These are phyloP conservation scores for Agmasoma carcini DNA, from an alignment of 371 early-diverging fungal genomes.

Conservation along the genomic window DNA sequence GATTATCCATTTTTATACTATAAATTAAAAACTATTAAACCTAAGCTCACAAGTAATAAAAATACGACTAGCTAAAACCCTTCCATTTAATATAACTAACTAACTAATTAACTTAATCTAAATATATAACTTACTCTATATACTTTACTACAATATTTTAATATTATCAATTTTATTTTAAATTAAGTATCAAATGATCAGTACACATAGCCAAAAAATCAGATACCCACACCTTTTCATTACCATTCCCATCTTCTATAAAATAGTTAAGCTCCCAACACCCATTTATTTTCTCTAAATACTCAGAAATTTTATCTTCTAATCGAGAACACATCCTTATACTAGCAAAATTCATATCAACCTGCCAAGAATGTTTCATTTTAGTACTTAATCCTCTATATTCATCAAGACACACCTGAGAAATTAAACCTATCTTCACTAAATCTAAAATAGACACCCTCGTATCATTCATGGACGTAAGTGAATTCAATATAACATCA, in stretches of 20 bases:
- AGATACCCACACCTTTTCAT: constrained; percentile 12
- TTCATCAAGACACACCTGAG: constrained; percentile 1
- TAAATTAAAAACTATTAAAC: too few species aligned
- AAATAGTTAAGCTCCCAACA: constrained; percentile 18
- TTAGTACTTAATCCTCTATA: constrained; percentile 2
- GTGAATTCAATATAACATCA: constrained; percentile 25
- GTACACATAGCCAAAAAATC: constrained; percentile 2
- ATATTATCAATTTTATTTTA: too few species aligned
- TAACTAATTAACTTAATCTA: too few species aligned
- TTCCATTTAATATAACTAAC: too few species aligned
- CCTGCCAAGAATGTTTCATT: constrained; percentile 4
- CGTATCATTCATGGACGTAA: constrained; percentile 1
- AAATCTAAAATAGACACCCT: constrained; percentile 17
- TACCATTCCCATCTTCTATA: constrained; percentile 1
- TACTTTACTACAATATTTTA: too few species aligned
- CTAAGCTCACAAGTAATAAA: too few species aligned
- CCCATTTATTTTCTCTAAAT: constrained; percentile 3
- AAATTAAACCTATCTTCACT: constrained; percentile 16
- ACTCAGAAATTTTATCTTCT: neutral
- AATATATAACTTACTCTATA: too few species aligned
- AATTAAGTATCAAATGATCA: constrained; percentile 7
- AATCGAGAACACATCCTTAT: neutral
- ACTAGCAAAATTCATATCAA: neutral
- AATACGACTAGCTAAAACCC: too few species aligned
- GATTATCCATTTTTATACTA: too few species aligned